Evolutionary conservation across 805 yeast genomes (phyloP), one percentile per base, ranked within the genome.

Genomic region (Candida alai): DNA sequence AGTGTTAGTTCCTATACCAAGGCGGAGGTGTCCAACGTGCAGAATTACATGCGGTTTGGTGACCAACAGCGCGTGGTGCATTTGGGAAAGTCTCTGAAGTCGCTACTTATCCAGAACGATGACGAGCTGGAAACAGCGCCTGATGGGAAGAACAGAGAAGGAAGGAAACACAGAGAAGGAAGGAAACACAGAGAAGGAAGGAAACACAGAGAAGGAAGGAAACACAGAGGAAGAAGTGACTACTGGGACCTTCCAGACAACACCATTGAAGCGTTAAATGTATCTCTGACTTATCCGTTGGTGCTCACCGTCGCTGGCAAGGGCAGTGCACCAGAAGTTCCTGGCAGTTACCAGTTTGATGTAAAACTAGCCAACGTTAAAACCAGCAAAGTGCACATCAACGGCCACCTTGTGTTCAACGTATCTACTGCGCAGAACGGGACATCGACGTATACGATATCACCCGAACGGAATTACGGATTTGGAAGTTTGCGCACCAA

Each of bases 21-120:
- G 12, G 57, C 70, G 6, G 46, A 45, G 9, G 60, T 59, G 28
- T 43, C 59, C 4, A 74, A 70, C 37, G 48, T 67, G 13, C 73
- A 68, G 39, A 27, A 45, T 5, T 60, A 74, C 34, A 22, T 44
- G 2, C 42, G 55, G 17, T 58, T 42, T 41, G 82, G 78, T 21
- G 61, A 61, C 26, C 23, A 41, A 2, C 77, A 74, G 48, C 47
- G 41, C 6, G 19, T 57, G 5, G 58, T 49, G 7, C 58, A 57
- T 35, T 39, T 30, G 8, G 59, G 60, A 3, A 34, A 28, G 16
- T 41, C 49, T 3, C 11, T 12, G 11, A 43, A 49, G 28, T 47
- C 58, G 3, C 48, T 52, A 19, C 40, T 53, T 4, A 39, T 52
- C 11, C 32, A 44, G 32, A 62, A 53, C 39, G 41, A 42, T 17